Percentiles rank a stretch among this genome's conserved stretches.
These are phyloP conservation scores for Piloderma croceum DNA, from an alignment of 768 basidiomycete species.

Conservation along the genomic window DNA sequence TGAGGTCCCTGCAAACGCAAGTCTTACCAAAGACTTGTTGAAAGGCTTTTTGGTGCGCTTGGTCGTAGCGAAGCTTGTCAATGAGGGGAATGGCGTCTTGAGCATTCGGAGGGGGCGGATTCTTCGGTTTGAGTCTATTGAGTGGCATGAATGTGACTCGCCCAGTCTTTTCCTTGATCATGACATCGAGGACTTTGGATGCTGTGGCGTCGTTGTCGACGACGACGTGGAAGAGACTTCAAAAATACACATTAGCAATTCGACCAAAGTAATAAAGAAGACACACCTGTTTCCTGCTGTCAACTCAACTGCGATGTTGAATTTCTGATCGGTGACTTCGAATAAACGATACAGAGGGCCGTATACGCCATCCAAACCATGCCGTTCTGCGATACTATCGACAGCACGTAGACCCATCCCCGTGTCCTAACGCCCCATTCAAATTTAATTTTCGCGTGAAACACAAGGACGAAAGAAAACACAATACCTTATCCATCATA, in stretches of 20 bases:
- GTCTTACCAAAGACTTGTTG: conserved; percentile 98
- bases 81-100: conserved; percentile 79
- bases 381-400: conserved; percentile 72
- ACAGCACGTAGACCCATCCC: conserved; percentile 83
- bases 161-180: conserved; percentile 90
- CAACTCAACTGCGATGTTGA: conserved; percentile 88
- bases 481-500: conserved; percentile 92
- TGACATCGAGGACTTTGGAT: conserved; percentile 82
- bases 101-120: conserved; percentile 57
- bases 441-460: conserved; percentile 2
- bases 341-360: conserved; percentile 94
- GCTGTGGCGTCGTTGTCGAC: conserved; percentile 97
- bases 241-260: conserved; percentile 6
- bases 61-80: conserved; percentile 75
- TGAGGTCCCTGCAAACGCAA: conserved; percentile 89
- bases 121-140: conserved; percentile 84
- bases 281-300: conserved; percentile 90
- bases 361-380: conserved; percentile 77
- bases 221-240: conserved; percentile 92
- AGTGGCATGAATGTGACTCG: conserved; percentile 98
- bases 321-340: conserved; percentile 81
- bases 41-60: conserved; percentile 72
- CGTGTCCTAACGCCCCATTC: conserved; percentile 62
- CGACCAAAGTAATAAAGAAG: neutral
- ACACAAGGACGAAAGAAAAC: conserved; percentile 1